These are phyloP conservation scores for Penicillium canescens DNA, from an alignment of 495 filamentous ascomycete species.

Conservation along the genomic window DNA sequence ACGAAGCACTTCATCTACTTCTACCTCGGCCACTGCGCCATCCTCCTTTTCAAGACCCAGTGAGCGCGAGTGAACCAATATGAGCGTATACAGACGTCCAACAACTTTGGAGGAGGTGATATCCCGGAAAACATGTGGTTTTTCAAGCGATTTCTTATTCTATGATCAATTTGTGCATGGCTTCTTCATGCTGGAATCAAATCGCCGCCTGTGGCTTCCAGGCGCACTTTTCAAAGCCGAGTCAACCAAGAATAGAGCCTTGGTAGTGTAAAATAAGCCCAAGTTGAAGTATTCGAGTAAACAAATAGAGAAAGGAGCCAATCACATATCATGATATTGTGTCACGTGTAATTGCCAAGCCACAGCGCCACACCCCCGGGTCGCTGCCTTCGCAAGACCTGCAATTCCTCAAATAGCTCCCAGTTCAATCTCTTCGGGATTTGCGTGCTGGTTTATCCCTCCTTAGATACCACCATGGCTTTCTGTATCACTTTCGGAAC, in stretches of 20 bases:
- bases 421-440: constrained; percentile 1
- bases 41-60: constrained; percentile 99
- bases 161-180: too few relatives aligned
- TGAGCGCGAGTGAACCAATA: constrained; percentile 37
- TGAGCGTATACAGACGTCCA: not conserved
- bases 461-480: constrained; percentile 37
- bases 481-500: constrained; percentile 59
- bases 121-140: constrained; percentile 1
- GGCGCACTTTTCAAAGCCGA: too few relatives aligned
- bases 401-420: constrained; percentile 3
- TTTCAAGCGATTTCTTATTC: constrained; percentile 8
- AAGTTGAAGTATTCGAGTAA: too few relatives aligned
- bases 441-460: not conserved
- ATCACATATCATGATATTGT: constrained; percentile 15
- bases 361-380: constrained; percentile 25
- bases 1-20: constrained; percentile 99
- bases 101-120: not conserved
- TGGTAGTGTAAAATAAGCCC: too few relatives aligned
- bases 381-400: constrained; percentile 21
- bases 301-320: not conserved
- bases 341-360: constrained; percentile 32
- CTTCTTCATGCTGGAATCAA: not conserved
- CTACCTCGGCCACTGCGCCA: constrained; percentile 97
- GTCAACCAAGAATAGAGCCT: too few relatives aligned
- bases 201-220: not conserved